A percentile compares a stretch with the other conserved stretches of the same genome.
Evolutionary conservation across 805 yeast genomes (phyloP).

Genomic region (Hagleromyces aurorensis): DNA sequence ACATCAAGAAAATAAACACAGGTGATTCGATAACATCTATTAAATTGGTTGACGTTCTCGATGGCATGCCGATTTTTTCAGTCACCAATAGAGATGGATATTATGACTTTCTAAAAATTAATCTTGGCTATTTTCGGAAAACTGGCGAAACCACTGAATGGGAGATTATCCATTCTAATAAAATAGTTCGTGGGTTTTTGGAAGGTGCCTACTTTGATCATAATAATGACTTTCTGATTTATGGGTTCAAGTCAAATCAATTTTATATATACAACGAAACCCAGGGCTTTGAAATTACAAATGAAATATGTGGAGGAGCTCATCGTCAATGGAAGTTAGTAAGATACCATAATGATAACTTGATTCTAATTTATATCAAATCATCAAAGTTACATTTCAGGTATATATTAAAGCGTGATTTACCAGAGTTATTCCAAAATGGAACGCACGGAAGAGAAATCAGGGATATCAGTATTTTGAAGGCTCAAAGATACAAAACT

Average conservation of each 20-base stretch:
- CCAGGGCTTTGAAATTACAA: constrained; percentile 56
- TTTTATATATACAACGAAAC: constrained; percentile 83
- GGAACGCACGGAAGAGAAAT: constrained; percentile 94
- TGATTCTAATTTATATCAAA: constrained; percentile 51
- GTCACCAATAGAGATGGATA: constrained; percentile 63
- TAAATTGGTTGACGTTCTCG: constrained; percentile 29
- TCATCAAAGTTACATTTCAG: constrained; percentile 42
- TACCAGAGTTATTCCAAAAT: constrained; percentile 34
- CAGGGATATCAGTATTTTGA: constrained; percentile 57
- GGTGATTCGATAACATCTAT: constrained; percentile 67
- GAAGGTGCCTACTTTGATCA: constrained; percentile 57
- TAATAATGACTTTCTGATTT: constrained; percentile 46
- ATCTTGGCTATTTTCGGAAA: no score
- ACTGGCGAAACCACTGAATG: background rate
- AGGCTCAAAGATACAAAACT: constrained; percentile 23
- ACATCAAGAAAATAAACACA: constrained; percentile 41
- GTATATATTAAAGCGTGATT: constrained; percentile 19
- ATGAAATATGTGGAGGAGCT: constrained; percentile 82
- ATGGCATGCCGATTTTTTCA: constrained; percentile 27
- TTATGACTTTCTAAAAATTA: constrained; percentile 37
- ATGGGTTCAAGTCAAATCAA: constrained; percentile 74
- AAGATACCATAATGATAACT: constrained; percentile 21
- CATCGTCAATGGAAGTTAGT: constrained; percentile 73
- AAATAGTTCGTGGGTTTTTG: constrained; percentile 64
- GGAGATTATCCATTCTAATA: constrained; percentile 44